phyloP scores from a whole-genome alignment of 768 basidiomycete species.

The Mycena albidolilacea region DNA sequence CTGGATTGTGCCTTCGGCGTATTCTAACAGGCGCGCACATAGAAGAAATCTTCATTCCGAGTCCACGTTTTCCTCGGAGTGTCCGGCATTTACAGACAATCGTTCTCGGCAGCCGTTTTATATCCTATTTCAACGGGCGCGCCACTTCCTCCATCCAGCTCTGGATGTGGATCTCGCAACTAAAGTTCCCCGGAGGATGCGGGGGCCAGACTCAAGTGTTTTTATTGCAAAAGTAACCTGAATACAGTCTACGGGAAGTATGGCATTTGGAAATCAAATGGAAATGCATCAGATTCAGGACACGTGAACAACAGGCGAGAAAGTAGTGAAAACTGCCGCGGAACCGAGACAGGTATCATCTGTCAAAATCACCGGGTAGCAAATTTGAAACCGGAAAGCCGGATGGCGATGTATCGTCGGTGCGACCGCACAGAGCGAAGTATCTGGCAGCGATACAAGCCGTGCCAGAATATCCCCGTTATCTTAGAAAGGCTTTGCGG shows the following conservation, averaged over 20 bases:
- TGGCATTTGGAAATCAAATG: background rate
- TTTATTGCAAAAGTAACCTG: background rate
- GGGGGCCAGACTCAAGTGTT: background rate
- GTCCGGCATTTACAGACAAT: background rate
- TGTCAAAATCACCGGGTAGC: background rate
- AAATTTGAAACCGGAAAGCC: background rate
- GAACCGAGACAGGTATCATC: background rate
- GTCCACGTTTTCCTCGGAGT: background rate
- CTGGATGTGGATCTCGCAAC: slow-evolving; percentile 7
- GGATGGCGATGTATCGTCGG: no score
- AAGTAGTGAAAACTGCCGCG: background rate
- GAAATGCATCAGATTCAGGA: background rate
- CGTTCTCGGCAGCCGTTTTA: no score
- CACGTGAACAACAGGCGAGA: background rate
- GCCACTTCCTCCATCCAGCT: slow-evolving; percentile 1
- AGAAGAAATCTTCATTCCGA: background rate
- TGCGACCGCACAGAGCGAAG: background rate
- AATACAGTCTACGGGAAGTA: background rate
- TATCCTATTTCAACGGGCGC: background rate
- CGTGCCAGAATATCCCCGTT: no score
- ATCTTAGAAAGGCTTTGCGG: no score
- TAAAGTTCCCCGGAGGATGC: slow-evolving; percentile 4
- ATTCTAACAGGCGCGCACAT: background rate
- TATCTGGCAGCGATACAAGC: no score
- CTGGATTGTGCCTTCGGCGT: background rate